These are phyloP conservation scores for Suillus weaverae DNA, from an alignment of 768 basidiomycete genomes.

Conservation along the genomic window DNA sequence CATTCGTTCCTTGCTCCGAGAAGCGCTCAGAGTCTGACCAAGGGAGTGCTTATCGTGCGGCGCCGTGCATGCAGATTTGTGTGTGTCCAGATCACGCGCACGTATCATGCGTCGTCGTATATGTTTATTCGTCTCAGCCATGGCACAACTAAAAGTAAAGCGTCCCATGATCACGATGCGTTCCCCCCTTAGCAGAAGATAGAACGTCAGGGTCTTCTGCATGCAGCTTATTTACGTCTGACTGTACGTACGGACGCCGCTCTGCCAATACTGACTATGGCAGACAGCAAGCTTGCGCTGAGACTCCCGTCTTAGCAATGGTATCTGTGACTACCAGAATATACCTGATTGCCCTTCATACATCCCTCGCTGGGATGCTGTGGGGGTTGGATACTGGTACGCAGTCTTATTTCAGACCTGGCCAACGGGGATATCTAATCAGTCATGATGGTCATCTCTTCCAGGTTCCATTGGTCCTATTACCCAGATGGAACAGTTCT, in stretches of 20 bases:
- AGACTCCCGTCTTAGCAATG: slow-evolving; percentile 11
- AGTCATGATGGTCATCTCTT: not conserved
- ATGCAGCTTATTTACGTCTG: not conserved
- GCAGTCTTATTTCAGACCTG: not conserved
- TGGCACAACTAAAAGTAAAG: not conserved
- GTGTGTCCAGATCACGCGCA: not conserved
- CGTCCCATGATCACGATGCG: not conserved
- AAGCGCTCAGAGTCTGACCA: not conserved
- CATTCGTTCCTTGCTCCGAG: not conserved
- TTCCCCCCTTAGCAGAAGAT: not conserved
- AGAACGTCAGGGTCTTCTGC: not conserved
- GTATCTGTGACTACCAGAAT: slow-evolving; percentile 17
- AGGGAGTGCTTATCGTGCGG: not conserved
- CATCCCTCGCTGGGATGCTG: slow-evolving; percentile 29
- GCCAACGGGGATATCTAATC: not conserved
- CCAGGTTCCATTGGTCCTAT: slow-evolving; percentile 43
- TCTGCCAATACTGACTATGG: not conserved
- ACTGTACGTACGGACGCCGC: not conserved
- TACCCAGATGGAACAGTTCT: slow-evolving; percentile 48
- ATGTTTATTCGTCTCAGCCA: not conserved
- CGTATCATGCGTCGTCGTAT: not conserved
- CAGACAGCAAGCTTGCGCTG: not conserved
- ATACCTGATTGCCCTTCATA: slow-evolving; percentile 26
- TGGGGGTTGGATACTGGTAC: slow-evolving; percentile 35
- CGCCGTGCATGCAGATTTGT: not conserved